Percentiles rank a stretch among this genome's conserved stretches.
phyloP scores from a whole-genome alignment of 352 stramenopile genomes.

The Globisporangium spinosum region DNA sequence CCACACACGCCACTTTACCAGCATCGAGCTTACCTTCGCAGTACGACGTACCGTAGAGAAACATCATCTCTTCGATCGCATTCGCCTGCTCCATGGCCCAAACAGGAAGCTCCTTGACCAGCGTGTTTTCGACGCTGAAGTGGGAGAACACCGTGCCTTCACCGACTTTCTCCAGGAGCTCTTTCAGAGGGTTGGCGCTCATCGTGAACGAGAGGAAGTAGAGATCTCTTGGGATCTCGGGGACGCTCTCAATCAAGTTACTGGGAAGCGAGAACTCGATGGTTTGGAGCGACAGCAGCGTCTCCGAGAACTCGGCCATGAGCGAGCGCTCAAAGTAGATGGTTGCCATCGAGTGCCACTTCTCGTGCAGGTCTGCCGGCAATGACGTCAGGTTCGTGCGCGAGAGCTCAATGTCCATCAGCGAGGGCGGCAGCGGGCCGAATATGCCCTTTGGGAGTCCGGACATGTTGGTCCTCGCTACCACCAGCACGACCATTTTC shows the following conservation, averaged over 20 bases:
- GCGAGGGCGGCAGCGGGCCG: slow-evolving; percentile 1
- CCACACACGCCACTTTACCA: not conserved
- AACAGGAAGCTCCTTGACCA: not conserved
- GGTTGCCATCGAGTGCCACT: slow-evolving; percentile 19
- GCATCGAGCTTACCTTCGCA: not conserved
- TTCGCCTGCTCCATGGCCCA: slow-evolving; percentile 8
- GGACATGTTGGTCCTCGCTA: slow-evolving; percentile 11
- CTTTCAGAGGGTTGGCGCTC: not conserved
- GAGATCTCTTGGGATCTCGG: not conserved
- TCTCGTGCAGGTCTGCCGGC: slow-evolving; percentile 12
- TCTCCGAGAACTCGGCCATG: slow-evolving; percentile 9
- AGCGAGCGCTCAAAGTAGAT: slow-evolving; percentile 23
- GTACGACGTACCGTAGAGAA: not conserved
- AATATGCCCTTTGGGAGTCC: slow-evolving; percentile 8
- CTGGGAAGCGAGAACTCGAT: not conserved
- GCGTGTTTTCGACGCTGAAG: not conserved
- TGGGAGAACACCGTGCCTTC: not conserved
- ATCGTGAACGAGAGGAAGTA: slow-evolving; percentile 5
- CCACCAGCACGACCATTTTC: not conserved
- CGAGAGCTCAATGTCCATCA: slow-evolving; percentile 24
- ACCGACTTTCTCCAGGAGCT: not conserved
- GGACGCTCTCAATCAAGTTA: not conserved
- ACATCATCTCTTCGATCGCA: not conserved
- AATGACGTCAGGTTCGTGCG: slow-evolving; percentile 23
- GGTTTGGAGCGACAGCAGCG: not conserved